Conservation (phyloP, 1,284 basidiomycete genomes). For the Heterobasidion occidentale region DNA sequence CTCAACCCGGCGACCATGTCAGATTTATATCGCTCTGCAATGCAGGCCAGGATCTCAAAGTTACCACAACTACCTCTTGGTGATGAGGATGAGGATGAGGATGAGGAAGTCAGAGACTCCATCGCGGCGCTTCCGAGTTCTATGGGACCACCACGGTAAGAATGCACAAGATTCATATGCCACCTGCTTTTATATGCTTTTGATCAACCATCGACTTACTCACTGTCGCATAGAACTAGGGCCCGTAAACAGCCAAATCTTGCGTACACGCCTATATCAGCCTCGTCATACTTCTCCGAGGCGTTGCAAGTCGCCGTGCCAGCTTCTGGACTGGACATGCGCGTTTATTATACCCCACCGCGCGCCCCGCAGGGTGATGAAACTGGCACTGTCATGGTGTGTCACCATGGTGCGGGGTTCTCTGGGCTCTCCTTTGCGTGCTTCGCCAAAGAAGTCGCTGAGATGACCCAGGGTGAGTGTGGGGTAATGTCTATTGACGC, state of each 20-base stretch:
- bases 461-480: constrained; percentile 59
- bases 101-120: constrained; percentile 52
- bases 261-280: constrained; percentile 67
- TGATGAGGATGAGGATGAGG: constrained; percentile 54
- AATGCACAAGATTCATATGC: constrained; percentile 10
- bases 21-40: constrained; percentile 58
- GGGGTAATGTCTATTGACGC: constrained; percentile 85
- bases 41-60: constrained; percentile 60
- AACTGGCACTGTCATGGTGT: constrained; percentile 69
- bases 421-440: constrained; percentile 86
- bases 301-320: constrained; percentile 69
- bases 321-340: constrained; percentile 51
- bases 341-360: constrained; percentile 72
- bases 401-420: constrained; percentile 94
- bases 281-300: constrained; percentile 64
- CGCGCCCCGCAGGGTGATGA: constrained; percentile 27
- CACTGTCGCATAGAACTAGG: constrained; percentile 11
- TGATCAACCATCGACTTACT: neutral
- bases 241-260: constrained; percentile 38
- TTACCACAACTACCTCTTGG: constrained; percentile 43
- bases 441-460: constrained; percentile 71
- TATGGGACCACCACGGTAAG: constrained; percentile 54
- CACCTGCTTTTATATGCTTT: no score
- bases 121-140: constrained; percentile 54
- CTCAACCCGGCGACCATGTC: constrained; percentile 38